These are phyloP conservation scores for Cyclocybe cylindracea DNA, from an alignment of 768 basidiomycete genomes.

Conservation along the genomic window DNA sequence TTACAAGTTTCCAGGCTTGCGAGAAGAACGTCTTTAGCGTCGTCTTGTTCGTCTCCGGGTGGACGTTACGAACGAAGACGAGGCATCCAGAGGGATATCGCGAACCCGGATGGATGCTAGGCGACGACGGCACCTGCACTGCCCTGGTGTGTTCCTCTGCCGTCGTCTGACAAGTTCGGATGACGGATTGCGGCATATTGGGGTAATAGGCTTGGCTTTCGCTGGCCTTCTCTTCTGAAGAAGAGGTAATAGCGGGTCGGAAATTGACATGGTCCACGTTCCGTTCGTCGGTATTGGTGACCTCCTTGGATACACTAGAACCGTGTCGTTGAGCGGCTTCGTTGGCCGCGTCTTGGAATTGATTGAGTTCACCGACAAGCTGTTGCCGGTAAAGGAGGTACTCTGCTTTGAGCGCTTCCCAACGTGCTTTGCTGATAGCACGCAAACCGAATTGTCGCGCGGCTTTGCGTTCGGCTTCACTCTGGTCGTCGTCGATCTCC, in stretches of 20 bases:
- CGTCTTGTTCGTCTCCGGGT: slow-evolving; percentile 80
- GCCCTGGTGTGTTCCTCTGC: too few relatives aligned
- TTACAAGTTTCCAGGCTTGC: slow-evolving; percentile 31
- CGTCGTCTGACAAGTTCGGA: too few relatives aligned
- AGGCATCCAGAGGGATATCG: slow-evolving; percentile 68
- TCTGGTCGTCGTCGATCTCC: neutral
- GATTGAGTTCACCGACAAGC: slow-evolving; percentile 51
- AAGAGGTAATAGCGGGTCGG: too few relatives aligned
- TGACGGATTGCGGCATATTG: neutral
- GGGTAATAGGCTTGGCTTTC: neutral
- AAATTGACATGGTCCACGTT: too few relatives aligned
- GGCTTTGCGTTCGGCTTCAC: slow-evolving; percentile 26
- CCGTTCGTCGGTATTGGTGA: too few relatives aligned
- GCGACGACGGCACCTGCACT: neutral
- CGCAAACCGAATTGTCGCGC: slow-evolving; percentile 64
- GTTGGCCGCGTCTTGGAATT: slow-evolving; percentile 19
- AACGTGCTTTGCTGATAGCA: slow-evolving; percentile 52
- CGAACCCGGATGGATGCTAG: slow-evolving; percentile 25
- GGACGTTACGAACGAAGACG: slow-evolving; percentile 69
- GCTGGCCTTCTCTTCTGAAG: neutral
- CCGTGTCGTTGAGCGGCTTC: neutral
- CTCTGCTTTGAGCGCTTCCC: slow-evolving; percentile 67
- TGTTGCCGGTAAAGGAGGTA: slow-evolving; percentile 64
- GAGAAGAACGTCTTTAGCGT: slow-evolving; percentile 64
- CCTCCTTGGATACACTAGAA: too few relatives aligned